phyloP scores from a whole-genome alignment of 441 rosid genomes.

The Raphanus hybrid region DNA sequence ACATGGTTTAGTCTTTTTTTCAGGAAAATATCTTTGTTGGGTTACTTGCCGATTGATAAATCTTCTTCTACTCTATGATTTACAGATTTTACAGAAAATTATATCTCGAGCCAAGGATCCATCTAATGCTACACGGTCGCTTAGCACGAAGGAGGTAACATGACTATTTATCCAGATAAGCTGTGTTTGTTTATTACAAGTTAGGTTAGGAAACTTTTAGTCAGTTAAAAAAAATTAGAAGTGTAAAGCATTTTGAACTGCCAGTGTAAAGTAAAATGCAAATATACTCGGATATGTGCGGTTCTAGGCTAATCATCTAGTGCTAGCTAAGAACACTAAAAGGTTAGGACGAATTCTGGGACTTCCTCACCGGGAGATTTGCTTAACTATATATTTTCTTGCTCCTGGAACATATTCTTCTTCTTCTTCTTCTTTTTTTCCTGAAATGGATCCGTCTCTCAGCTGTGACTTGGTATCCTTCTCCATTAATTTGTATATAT shows the following conservation, averaged over 20 bases:
- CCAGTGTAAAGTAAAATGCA: conserved; percentile 12
- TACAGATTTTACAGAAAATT: conserved; percentile 93
- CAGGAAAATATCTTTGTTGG: conserved; percentile 14
- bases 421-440: not conserved
- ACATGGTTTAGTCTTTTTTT: conserved; percentile 26
- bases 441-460: not conserved
- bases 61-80: conserved; percentile 18
- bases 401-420: not conserved
- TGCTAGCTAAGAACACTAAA: conserved; percentile 14
- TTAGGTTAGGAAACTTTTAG: conserved; percentile 3
- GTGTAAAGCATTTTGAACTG: conserved; percentile 6
- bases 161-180: conserved; percentile 21
- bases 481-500: conserved; percentile 15
- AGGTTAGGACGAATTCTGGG: conserved; percentile 3
- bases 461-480: conserved; percentile 27
- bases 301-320: conserved; percentile 25
- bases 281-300: conserved; percentile 9
- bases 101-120: conserved; percentile 78
- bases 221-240: not conserved
- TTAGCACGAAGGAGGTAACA: conserved; percentile 95
- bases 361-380: conserved; percentile 26
- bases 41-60: conserved; percentile 18
- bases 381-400: not conserved
- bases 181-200: conserved; percentile 22
- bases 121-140: conserved; percentile 67